Evolutionary conservation across 169 alveolate genomes (phyloP).

Genomic region (Babesia bigemina): DNA sequence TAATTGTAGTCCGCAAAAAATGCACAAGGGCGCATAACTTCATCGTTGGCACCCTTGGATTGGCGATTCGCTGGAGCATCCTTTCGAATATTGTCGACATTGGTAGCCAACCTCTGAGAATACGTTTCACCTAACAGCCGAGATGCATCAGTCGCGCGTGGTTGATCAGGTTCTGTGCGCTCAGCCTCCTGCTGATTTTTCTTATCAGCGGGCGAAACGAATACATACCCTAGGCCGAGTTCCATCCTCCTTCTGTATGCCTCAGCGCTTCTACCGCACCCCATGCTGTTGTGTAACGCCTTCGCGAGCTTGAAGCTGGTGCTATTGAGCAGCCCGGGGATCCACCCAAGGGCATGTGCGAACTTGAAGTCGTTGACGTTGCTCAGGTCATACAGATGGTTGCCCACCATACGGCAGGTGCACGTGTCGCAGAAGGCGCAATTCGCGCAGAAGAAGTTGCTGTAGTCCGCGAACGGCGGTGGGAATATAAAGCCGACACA

Average conservation of each 20-base stretch:
- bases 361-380: constrained; percentile 41
- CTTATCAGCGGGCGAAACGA: neutral
- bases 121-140: too few species aligned
- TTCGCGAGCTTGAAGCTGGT: constrained; percentile 6
- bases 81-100: too few species aligned
- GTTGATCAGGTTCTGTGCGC: too few species aligned
- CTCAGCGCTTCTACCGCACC: neutral
- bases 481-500: constrained; percentile 47
- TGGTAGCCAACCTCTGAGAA: too few species aligned
- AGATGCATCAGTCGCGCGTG: too few species aligned
- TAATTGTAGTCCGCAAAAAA: neutral
- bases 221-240: neutral
- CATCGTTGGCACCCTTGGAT: too few species aligned
- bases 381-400: constrained; percentile 42
- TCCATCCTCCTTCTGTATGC: neutral
- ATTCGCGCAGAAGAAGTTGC: constrained; percentile 25
- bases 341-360: constrained; percentile 45
- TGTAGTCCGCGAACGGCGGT: constrained; percentile 26
- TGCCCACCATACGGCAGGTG: constrained; percentile 11
- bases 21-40: neutral
- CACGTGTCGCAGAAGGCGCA: constrained; percentile 51
- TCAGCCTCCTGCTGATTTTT: too few species aligned
- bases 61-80: too few species aligned
- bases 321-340: constrained; percentile 4
- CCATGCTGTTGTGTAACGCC: neutral